A percentile compares a stretch with the other conserved stretches of the same genome.
Evolutionary conservation across 129 eudicot genomes (phyloP).

Genomic region (Lactuca sativa): DNA sequence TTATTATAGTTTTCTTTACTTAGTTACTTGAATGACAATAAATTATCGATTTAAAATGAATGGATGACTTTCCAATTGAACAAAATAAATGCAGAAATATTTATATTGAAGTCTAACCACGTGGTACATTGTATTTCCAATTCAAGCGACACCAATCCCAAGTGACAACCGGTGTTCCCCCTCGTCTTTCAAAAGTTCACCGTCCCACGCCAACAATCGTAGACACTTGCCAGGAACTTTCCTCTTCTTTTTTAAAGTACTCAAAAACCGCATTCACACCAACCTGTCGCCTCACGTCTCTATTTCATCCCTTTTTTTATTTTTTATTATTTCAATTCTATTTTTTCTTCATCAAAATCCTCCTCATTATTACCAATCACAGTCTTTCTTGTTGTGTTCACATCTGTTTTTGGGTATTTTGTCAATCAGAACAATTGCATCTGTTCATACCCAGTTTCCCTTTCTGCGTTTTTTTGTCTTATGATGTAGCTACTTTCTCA

Average conservation of each 20-base stretch:
- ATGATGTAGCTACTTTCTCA: background rate
- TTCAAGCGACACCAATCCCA: background rate
- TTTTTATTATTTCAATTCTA: background rate
- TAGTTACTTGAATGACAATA: too few relatives aligned
- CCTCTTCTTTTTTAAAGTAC: slow-evolving; percentile 17
- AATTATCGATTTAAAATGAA: too few relatives aligned
- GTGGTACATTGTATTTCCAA: background rate
- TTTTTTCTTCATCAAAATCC: background rate
- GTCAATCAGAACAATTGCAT: slow-evolving; percentile 40
- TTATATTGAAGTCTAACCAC: background rate
- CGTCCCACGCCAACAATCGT: slow-evolving; percentile 23
- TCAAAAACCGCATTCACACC: slow-evolving; percentile 49
- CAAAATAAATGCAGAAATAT: too few relatives aligned
- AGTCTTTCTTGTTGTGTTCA: slow-evolving; percentile 31
- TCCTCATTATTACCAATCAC: slow-evolving; percentile 4
- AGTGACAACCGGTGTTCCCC: slow-evolving; percentile 7
- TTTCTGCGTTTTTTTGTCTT: slow-evolving; percentile 5
- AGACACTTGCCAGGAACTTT: slow-evolving; percentile 41
- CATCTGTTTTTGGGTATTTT: slow-evolving; percentile 32
- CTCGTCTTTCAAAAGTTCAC: slow-evolving; percentile 9
- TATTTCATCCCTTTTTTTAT: background rate
- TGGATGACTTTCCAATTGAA: too few relatives aligned
- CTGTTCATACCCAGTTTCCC: slow-evolving; percentile 1
- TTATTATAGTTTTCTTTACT: too few relatives aligned
- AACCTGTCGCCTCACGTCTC: slow-evolving; percentile 20